Evolutionary conservation across 805 yeast genomes (phyloP), one percentile per base, ranked within the genome.

Genomic region (Candida ovalis): DNA sequence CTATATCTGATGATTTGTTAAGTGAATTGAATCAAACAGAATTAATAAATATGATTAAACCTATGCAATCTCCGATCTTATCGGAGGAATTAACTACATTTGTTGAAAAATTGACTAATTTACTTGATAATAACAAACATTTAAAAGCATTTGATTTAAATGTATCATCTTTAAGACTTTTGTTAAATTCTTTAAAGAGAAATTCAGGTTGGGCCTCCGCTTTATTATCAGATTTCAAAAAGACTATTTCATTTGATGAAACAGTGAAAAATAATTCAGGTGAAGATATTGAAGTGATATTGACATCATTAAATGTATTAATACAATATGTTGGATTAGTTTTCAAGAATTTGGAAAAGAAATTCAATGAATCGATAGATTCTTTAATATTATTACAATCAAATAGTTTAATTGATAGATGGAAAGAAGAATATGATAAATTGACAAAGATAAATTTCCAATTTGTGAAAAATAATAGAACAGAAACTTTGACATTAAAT

Each of bases 301-400:
- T 80, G 57, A 71, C 73, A 37, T 70, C 80, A 4, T 63, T 78
- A 36, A 77, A 74, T 53, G 74, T 75, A 2, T 66, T 80, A 10
- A 73, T 77, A 46, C 82, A 77, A 54, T 78, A 79, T 53, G 71
- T 72, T 38, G 69, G 74, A n/a, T 70, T 74, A 46, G 72, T 76
- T 50, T 67, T 73, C 41, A 67, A 67, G 42, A 71, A 70, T 1
- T 66, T 74, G 2, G 80, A 66, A 30, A 63, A 59, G 36, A 61
- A 57, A 19, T 75, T 75, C 54, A 68, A 68, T 40, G 71, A 58
- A 18, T 66, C 71, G 18, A 63, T 62, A 22, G 68, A 66, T 37
- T 45, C 53, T 8, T 56, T 64, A 46, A 68, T 68, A 42, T 43
- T 70, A 9, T 58, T 78, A 21, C 71, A 69, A 48, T 49, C 66